phyloP scores from a whole-genome alignment of 352 stramenopile species.

The Phytophthora litchii region DNA sequence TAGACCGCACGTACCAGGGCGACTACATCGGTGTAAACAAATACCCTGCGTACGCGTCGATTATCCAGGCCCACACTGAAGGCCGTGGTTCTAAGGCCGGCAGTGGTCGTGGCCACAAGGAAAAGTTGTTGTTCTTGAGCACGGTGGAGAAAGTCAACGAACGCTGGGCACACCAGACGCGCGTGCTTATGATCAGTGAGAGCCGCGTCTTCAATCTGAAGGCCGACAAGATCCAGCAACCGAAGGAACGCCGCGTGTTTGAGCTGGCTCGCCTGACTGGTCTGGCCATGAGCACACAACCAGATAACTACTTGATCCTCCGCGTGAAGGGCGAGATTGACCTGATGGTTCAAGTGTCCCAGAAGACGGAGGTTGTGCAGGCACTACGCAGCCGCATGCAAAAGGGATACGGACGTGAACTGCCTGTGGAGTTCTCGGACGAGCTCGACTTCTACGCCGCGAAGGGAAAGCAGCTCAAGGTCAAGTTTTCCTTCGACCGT shows the following conservation, averaged over 20 bases:
- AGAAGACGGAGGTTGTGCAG: conserved; percentile 86
- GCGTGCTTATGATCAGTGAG: conserved; percentile 78
- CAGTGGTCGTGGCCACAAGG: conserved; percentile 27
- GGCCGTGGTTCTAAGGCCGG: conserved; percentile 31
- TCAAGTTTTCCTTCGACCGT: conserved; percentile 78
- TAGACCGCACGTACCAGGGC: conserved; percentile 74
- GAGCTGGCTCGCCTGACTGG: conserved; percentile 62
- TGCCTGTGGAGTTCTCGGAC: conserved; percentile 71
- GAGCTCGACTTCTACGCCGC: conserved; percentile 71
- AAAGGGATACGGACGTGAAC: conserved; percentile 58
- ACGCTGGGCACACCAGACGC: conserved; percentile 78
- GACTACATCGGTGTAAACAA: conserved; percentile 85
- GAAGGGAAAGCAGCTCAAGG: conserved; percentile 66
- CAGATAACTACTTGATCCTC: conserved; percentile 83
- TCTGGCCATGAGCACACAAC: conserved; percentile 76
- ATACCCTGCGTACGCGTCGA: conserved; percentile 64
- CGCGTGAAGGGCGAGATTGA: conserved; percentile 80
- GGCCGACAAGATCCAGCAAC: conserved; percentile 83
- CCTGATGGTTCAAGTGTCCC: conserved; percentile 66
- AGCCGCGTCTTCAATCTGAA: conserved; percentile 86
- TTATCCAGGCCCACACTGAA: conserved; percentile 62
- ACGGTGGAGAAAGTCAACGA: conserved; percentile 86
- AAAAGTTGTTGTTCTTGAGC: conserved; percentile 75
- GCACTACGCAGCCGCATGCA: conserved; percentile 70
- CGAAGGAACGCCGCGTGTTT: conserved; percentile 79